phyloP scores from a whole-genome alignment of 306 rosid genomes.

The Lablab purpureus region DNA sequence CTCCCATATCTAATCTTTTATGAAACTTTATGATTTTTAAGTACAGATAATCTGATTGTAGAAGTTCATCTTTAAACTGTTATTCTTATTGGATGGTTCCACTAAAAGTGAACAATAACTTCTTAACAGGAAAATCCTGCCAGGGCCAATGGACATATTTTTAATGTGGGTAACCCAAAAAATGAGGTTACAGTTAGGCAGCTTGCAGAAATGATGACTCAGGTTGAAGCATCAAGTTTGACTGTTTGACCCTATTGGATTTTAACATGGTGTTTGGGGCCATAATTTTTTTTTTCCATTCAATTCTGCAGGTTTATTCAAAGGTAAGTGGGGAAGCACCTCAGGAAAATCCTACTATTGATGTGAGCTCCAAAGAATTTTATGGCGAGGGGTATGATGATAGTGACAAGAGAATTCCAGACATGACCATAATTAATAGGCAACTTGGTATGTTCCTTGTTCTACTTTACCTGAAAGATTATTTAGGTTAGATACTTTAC shows the following conservation, averaged over 20 bases:
- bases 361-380: constrained; percentile 89
- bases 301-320: constrained; percentile 68
- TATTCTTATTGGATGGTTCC: constrained; percentile 26
- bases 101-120: neutral
- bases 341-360: constrained; percentile 69
- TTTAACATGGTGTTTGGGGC: neutral
- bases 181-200: constrained; percentile 97
- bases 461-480: constrained; percentile 4
- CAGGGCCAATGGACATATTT: constrained; percentile 88
- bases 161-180: constrained; percentile 95
- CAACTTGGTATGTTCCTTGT: constrained; percentile 73
- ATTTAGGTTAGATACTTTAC: neutral
- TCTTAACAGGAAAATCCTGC: constrained; percentile 82
- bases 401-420: constrained; percentile 94
- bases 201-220: constrained; percentile 94
- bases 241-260: neutral
- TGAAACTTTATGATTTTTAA: neutral
- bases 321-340: constrained; percentile 81
- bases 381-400: constrained; percentile 95
- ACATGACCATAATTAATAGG: constrained; percentile 89
- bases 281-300: constrained; percentile 5
- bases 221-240: constrained; percentile 55
- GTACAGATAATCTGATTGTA: neutral
- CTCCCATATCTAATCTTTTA: neutral
- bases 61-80: constrained; percentile 7